These are phyloP conservation scores for Colletotrichum sp. DNA, from an alignment of 2,329 filamentous ascomycete genomes.

Conservation along the genomic window DNA sequence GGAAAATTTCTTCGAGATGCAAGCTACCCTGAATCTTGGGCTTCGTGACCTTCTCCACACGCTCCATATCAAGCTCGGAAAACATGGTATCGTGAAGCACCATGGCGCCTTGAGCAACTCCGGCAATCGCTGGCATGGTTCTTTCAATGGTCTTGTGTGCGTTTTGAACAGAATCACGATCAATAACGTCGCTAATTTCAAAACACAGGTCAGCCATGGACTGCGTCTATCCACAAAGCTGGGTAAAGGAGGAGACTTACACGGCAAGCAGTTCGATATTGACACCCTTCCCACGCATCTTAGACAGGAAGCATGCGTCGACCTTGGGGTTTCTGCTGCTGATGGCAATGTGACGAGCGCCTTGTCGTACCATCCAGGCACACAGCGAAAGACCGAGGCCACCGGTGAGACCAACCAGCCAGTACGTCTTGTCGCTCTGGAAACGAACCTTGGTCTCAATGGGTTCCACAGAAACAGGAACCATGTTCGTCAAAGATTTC, in stretches of 20 bases:
- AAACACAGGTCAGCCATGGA: not conserved
- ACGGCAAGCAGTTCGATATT: constrained; percentile 31
- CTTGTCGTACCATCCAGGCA: constrained; percentile 37
- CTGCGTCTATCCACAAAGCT: fast-evolving
- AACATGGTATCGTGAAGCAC: constrained; percentile 30
- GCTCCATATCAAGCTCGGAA: constrained; percentile 28
- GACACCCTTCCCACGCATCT: constrained; percentile 32
- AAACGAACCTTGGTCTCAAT: not conserved
- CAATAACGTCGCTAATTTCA: not conserved
- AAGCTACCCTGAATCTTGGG: constrained; percentile 39
- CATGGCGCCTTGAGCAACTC: constrained; percentile 46
- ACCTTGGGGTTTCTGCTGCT: constrained; percentile 37
- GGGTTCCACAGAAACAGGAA: not conserved
- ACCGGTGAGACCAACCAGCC: constrained; percentile 33
- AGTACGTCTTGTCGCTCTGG: constrained; percentile 29
- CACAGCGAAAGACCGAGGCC: constrained; percentile 37
- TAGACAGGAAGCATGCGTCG: constrained; percentile 13
- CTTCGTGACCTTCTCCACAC: constrained; percentile 26
- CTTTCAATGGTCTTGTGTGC: not conserved
- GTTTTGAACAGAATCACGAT: not conserved
- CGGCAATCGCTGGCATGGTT: constrained; percentile 30
- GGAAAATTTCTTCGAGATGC: constrained; percentile 32
- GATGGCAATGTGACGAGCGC: constrained; percentile 37
- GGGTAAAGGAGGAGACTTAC: constrained; percentile 1
- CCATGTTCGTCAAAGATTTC: not conserved